phyloP scores from a whole-genome alignment of 2,329 filamentous ascomycete species.

The Diaporthe ampelina region DNA sequence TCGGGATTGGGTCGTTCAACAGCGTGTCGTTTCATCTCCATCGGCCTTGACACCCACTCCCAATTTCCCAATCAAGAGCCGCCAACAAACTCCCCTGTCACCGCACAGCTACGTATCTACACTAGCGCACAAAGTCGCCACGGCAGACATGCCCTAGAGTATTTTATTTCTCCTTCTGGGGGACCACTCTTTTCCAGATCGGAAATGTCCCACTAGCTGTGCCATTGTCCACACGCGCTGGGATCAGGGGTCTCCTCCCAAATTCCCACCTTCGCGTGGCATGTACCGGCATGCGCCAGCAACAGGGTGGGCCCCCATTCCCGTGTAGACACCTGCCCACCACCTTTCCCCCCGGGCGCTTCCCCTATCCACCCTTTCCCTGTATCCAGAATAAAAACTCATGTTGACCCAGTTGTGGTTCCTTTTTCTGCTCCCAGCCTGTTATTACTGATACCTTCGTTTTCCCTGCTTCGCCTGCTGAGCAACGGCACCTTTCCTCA shows the following conservation, averaged over 20 bases:
- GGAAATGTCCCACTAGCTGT: slow-evolving; percentile 23
- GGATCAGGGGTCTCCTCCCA: slow-evolving; percentile 36
- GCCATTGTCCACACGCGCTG: slow-evolving; percentile 6
- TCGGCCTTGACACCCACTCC: slow-evolving; percentile 40
- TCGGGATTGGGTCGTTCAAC: slow-evolving; percentile 43
- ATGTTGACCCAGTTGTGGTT: slow-evolving; percentile 28
- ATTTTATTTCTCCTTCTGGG: slow-evolving; percentile 15
- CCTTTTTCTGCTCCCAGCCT: slow-evolving; percentile 12
- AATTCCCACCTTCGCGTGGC: slow-evolving; percentile 33
- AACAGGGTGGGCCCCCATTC: slow-evolving; percentile 26
- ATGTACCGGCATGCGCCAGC: slow-evolving; percentile 18
- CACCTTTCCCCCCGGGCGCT: slow-evolving; percentile 9
- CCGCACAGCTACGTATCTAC: slow-evolving; percentile 19
- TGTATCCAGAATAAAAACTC: slow-evolving; percentile 40
- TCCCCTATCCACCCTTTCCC: slow-evolving; percentile 36
- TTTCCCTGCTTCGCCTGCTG: slow-evolving; percentile 36
- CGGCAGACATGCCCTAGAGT: not conserved
- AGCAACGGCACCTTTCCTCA: slow-evolving; percentile 34
- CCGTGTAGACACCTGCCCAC: slow-evolving; percentile 22
- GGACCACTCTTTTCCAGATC: slow-evolving; percentile 26
- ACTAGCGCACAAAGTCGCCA: not conserved
- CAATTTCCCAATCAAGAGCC: slow-evolving; percentile 45
- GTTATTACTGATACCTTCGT: slow-evolving; percentile 26
- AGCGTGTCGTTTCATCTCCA: slow-evolving; percentile 39
- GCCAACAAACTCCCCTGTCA: slow-evolving; percentile 43